A percentile compares a stretch with the other conserved stretches of the same genome.
phyloP scores from a whole-genome alignment of 2,329 filamentous ascomycete species.

The Ophiosphaerella herpotricha region DNA sequence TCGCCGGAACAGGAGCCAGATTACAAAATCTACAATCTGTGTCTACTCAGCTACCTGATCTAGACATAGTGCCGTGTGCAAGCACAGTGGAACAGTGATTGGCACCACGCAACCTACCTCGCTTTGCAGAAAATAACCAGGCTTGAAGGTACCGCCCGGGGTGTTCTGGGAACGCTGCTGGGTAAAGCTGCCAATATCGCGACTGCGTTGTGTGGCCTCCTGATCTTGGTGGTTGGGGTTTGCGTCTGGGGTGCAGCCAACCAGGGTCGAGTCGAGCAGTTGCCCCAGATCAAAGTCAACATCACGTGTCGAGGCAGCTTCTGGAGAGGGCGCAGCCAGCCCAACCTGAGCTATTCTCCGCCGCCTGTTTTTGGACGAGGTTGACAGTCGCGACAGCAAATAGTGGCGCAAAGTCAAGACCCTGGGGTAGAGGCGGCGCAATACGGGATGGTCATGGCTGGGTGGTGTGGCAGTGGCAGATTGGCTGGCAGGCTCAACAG shows the following conservation, averaged over 20 bases:
- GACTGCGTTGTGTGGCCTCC: constrained; percentile 38
- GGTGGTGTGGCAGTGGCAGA: constrained; percentile 39
- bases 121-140: constrained; percentile 45
- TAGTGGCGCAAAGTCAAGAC: constrained; percentile 73
- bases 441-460: constrained; percentile 62
- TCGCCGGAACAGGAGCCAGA: constrained; percentile 76
- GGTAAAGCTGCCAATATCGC: constrained; percentile 52
- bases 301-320: constrained; percentile 46
- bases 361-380: constrained; percentile 62
- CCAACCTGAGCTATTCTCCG: constrained; percentile 51
- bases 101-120: constrained; percentile 46
- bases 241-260: constrained; percentile 57
- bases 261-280: constrained; percentile 71
- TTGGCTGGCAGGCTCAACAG: constrained; percentile 26
- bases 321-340: constrained; percentile 8
- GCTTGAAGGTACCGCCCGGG: constrained; percentile 33
- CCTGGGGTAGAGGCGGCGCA: constrained; percentile 69
- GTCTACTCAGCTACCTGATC: constrained; percentile 16
- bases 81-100: not conserved
- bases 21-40: constrained; percentile 57
- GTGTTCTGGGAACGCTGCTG: constrained; percentile 48
- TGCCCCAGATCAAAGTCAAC: constrained; percentile 50
- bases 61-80: not conserved
- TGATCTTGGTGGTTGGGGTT: constrained; percentile 54
- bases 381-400: constrained; percentile 67